These are phyloP conservation scores for Aspergillus caelatus DNA, from an alignment of 2,329 filamentous ascomycete genomes.

Conservation along the genomic window DNA sequence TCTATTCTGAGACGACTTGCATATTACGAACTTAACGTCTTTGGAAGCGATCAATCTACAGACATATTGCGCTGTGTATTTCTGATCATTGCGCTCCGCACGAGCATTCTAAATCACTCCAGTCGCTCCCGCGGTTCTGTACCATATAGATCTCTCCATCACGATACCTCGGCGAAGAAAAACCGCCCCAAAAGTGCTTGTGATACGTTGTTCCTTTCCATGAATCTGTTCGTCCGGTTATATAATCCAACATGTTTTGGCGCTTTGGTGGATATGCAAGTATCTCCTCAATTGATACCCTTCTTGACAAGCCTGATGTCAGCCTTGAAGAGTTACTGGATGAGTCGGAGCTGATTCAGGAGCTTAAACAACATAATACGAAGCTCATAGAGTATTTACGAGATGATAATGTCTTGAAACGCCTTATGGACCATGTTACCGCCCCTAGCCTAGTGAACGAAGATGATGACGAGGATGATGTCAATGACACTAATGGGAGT, in stretches of 20 bases:
- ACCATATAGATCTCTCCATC: slow-evolving; percentile 31
- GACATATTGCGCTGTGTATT: slow-evolving; percentile 9
- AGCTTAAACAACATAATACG: slow-evolving; percentile 96
- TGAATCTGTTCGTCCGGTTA: slow-evolving; percentile 38
- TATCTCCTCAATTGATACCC: slow-evolving; percentile 92
- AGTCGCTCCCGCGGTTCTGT: slow-evolving; percentile 23
- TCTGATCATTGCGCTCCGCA: slow-evolving; percentile 13
- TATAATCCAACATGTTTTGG: slow-evolving; percentile 88
- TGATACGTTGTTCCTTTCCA: slow-evolving; percentile 31
- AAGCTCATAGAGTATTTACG: slow-evolving; percentile 96
- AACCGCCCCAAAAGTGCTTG: slow-evolving; percentile 21
- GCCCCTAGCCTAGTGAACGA: slow-evolving; percentile 65
- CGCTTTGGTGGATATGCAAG: slow-evolving; percentile 98
- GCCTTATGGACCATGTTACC: slow-evolving; percentile 87
- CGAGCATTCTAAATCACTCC: slow-evolving; percentile 20
- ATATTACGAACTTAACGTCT: slow-evolving; percentile 15
- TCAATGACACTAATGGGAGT: slow-evolving; percentile 29
- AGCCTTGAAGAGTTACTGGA: slow-evolving; percentile 94
- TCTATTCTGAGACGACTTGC: slow-evolving; percentile 15
- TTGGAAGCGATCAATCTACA: slow-evolving; percentile 15
- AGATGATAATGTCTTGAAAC: slow-evolving; percentile 80
- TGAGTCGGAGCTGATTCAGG: slow-evolving; percentile 93
- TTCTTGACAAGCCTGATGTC: slow-evolving; percentile 94
- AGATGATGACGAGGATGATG: slow-evolving; percentile 55
- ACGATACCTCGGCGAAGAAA: slow-evolving; percentile 30